Base-by-base conservation (phyloP, 108 stramenopile species). In the Cyclotella cryptica region DNA sequence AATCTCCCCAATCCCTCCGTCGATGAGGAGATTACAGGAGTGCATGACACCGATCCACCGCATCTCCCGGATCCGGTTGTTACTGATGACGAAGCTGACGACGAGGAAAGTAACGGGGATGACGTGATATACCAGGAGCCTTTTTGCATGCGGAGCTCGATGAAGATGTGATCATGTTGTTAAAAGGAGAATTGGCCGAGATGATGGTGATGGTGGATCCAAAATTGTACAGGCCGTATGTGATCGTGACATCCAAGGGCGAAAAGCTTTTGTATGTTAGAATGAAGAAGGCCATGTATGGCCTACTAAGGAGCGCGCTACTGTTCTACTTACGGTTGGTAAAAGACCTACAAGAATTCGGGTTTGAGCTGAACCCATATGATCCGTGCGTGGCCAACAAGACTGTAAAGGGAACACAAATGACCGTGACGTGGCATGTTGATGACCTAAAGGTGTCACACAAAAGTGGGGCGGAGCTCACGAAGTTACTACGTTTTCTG, bases 21-120 rank as follows among this genome's bases (percentile, higher is more conserved):
- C 43, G 61, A 15, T 52, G 58, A 70, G 1, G 49, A 52, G 49
- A 55, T 55, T 55, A 55, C 54, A 55, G 54, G 54, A 55, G 54
- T 55, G 54, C 9, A 55, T 55, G n/a, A n/a, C n/a, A n/a, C n/a
- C n/a, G n/a, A n/a, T n/a, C n/a, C n/a, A n/a, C n/a, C n/a, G n/a
- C n/a, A n/a, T n/a, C n/a, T n/a, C n/a, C n/a, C n/a, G n/a, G 11
- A 21, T 55, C 19, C 21, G 11, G n/a, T 17, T 29, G 44, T 12
- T 28, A 21, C 8, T 5, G 70, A 42, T 57, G 66, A 55, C 66
- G 44, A 76, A 19, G 51, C 11, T 8, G 28, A 49, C 21, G 66
- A 55, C 39, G 54, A 24, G n/a, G 49, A 28, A 42, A n/a, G 42
- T 24, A 9, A 74, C 39, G 62, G 55, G 27, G 52, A 57, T 41